Evolutionary conservation across 1,284 basidiomycete genomes (phyloP).

Genomic region (Ustilago hordei): DNA sequence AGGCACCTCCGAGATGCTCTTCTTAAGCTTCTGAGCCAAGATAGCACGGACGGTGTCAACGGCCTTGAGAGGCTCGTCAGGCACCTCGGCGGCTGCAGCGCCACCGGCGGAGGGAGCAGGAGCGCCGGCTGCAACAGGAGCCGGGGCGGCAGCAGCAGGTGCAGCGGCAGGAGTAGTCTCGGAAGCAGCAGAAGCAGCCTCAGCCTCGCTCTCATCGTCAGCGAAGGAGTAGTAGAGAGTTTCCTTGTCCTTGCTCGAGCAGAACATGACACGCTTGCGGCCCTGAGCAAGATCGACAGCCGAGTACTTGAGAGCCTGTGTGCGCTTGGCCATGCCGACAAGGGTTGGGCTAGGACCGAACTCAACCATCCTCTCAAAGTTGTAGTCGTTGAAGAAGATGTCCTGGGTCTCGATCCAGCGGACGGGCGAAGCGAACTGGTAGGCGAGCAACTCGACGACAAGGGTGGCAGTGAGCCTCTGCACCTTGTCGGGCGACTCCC

Average conservation of each 20-base stretch:
- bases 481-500: constrained; percentile 83
- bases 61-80: constrained; percentile 91
- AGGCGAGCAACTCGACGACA: constrained; percentile 93
- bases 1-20: constrained; percentile 86
- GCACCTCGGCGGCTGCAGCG: constrained; percentile 76
- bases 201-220: constrained; percentile 76
- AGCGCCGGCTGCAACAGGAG: constrained; percentile 72
- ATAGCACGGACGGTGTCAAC: constrained; percentile 88
- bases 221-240: constrained; percentile 99
- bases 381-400: constrained; percentile 85
- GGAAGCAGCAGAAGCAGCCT: constrained; percentile 72
- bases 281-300: constrained; percentile 85
- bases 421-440: constrained; percentile 82
- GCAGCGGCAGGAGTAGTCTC: constrained; percentile 69
- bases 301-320: constrained; percentile 96
- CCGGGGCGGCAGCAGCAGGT: constrained; percentile 70
- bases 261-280: constrained; percentile 84
- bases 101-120: constrained; percentile 73
- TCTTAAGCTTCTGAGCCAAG: constrained; percentile 98
- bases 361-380: constrained; percentile 93
- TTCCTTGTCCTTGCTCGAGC: constrained; percentile 93
- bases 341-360: constrained; percentile 95
- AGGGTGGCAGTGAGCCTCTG: constrained; percentile 94
- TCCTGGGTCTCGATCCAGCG: constrained; percentile 99
- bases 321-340: constrained; percentile 94